Percentiles rank a stretch among this genome's conserved stretches.
Conservation (phyloP, 441 rosid species). For the Populus tomentosa region DNA sequence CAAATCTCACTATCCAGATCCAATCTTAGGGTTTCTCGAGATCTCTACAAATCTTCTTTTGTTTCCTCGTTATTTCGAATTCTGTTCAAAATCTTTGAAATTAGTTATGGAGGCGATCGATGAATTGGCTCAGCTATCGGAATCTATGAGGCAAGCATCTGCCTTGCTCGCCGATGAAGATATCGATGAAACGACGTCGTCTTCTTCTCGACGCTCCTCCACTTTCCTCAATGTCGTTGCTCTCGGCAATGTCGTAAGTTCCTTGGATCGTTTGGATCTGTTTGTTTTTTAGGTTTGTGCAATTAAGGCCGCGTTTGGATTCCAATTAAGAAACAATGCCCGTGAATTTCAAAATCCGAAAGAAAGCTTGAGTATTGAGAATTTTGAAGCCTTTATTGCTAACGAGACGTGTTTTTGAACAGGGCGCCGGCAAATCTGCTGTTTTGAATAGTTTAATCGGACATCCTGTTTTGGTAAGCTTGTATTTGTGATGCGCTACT, state of each 20-base stretch:
- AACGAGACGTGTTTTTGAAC: slow-evolving; percentile 8
- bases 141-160: slow-evolving; percentile 77
- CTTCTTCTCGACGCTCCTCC: slow-evolving; percentile 55
- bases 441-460: slow-evolving; percentile 85
- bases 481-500: not conserved
- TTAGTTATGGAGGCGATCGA: slow-evolving; percentile 93
- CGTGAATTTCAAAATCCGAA: not conserved
- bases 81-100: not conserved
- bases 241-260: slow-evolving; percentile 81
- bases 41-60: not conserved
- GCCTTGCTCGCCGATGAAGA: slow-evolving; percentile 88
- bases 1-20: slow-evolving; percentile 16
- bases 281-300: slow-evolving; percentile 8
- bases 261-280: slow-evolving; percentile 32
- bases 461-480: slow-evolving; percentile 85
- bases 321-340: not conserved
- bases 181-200: slow-evolving; percentile 48
- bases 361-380: not conserved
- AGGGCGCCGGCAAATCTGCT: slow-evolving; percentile 99
- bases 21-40: slow-evolving; percentile 24
- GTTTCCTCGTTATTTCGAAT: not conserved
- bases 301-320: not conserved
- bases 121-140: slow-evolving; percentile 71
- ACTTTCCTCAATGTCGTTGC: slow-evolving; percentile 78
- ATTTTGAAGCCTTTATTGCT: not conserved